Conservation (phyloP, 352 stramenopile genomes). For the Phytophthora foliorum region DNA sequence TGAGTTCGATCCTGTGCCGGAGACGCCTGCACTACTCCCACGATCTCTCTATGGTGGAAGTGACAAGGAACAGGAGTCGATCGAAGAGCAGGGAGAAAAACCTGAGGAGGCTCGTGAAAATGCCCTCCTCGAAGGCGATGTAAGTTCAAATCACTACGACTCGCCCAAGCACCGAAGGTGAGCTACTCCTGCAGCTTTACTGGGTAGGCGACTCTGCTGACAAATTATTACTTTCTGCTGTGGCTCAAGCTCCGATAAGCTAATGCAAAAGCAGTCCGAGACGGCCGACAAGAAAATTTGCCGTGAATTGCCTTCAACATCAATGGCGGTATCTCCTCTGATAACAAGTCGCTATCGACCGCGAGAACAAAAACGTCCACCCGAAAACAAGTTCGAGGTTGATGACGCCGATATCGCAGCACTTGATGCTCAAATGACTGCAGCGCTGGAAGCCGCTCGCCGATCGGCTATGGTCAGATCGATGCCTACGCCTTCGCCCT, state of each 20-base stretch:
- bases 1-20: constrained; percentile 70
- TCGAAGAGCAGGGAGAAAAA: constrained; percentile 12
- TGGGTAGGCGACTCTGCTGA: constrained; percentile 1
- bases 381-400: constrained; percentile 8
- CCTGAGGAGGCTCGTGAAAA: constrained; percentile 1
- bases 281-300: constrained; percentile 3
- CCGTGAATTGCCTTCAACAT: constrained; percentile 38
- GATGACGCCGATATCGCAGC: constrained; percentile 32
- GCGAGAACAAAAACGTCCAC: constrained; percentile 8
- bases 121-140: background rate
- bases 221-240: constrained; percentile 1
- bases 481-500: background rate
- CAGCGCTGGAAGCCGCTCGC: constrained; percentile 46
- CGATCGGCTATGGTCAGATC: constrained; percentile 39
- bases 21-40: constrained; percentile 58
- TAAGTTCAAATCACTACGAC: constrained; percentile 10
- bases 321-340: constrained; percentile 35
- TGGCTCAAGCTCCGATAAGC: background rate
- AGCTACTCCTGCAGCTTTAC: background rate
- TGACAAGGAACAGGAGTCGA: constrained; percentile 18
- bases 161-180: constrained; percentile 25
- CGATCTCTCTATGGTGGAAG: constrained; percentile 42
- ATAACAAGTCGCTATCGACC: constrained; percentile 12
- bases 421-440: constrained; percentile 43
- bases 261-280: background rate